Percentiles rank a stretch among this genome's conserved stretches.
Conservation (phyloP, 2,329 filamentous ascomycete species). For the Emmonsiellopsis sp. region DNA sequence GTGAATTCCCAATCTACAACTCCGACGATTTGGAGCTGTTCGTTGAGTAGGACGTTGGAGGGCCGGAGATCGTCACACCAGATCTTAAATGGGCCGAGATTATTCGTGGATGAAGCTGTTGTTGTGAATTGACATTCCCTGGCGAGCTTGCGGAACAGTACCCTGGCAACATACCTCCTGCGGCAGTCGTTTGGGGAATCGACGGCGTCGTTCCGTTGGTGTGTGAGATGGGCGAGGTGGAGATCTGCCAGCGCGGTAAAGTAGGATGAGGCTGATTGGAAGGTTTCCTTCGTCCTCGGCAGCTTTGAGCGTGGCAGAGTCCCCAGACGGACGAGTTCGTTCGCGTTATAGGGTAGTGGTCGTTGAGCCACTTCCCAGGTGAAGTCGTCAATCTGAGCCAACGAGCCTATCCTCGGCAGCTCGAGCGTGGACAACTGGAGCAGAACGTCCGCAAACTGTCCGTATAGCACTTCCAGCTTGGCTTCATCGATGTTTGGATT, state of each 20-base stretch:
- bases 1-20: conserved; percentile 35
- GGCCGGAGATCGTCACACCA: conserved; percentile 33
- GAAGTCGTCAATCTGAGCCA: conserved; percentile 8
- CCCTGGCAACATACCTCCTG: conserved; percentile 12
- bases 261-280: conserved; percentile 23
- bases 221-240: conserved; percentile 31
- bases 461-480: conserved; percentile 27
- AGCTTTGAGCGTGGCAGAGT: conserved; percentile 7
- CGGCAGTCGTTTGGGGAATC: conserved; percentile 14
- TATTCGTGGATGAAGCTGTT: conserved; percentile 12
- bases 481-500: conserved; percentile 25
- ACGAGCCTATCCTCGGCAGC: conserved; percentile 32
- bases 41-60: conserved; percentile 31
- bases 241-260: conserved; percentile 35
- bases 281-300: conserved; percentile 9
- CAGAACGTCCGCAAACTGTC: conserved; percentile 32
- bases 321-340: conserved; percentile 23
- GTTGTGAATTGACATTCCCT: neutral
- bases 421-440: conserved; percentile 27
- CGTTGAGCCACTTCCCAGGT: conserved; percentile 21
- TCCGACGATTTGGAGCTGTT: conserved; percentile 27
- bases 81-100: conserved; percentile 23
- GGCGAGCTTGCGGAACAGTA: conserved; percentile 12
- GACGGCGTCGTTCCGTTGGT: conserved; percentile 18
- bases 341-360: conserved; percentile 38